phyloP scores from a whole-genome alignment of 2,329 filamentous ascomycete genomes.

The Diaporthe vexans region DNA sequence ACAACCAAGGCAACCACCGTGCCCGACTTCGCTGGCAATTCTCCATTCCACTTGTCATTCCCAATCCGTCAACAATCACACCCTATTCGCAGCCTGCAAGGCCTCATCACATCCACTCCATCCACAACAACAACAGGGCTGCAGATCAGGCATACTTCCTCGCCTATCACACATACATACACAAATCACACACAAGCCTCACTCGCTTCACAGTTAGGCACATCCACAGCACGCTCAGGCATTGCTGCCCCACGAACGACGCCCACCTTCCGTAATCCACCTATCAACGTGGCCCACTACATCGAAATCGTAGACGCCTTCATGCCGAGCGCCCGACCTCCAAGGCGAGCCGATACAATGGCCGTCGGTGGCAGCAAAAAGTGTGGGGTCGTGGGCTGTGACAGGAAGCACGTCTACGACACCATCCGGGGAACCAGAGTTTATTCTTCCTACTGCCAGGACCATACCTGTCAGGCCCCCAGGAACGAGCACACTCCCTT shows the following conservation, averaged over 20 bases:
- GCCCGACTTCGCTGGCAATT: conserved; percentile 31
- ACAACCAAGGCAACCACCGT: conserved; percentile 27
- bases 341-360: conserved; percentile 27
- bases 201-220: not conserved
- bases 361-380: conserved; percentile 10
- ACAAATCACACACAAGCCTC: not conserved
- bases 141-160: not conserved
- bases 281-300: conserved; percentile 11
- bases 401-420: conserved; percentile 27
- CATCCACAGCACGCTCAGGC: not conserved
- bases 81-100: conserved; percentile 32
- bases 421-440: not conserved
- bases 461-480: conserved; percentile 40
- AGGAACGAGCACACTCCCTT: conserved; percentile 33
- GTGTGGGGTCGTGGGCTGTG: conserved; percentile 29
- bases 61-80: conserved; percentile 21
- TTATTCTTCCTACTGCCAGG: conserved; percentile 38
- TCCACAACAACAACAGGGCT: conserved; percentile 25
- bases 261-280: not conserved
- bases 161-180: conserved; percentile 22
- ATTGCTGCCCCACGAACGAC: conserved; percentile 25
- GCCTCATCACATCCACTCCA: conserved; percentile 26
- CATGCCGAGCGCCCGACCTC: conserved; percentile 20
- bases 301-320: conserved; percentile 26
- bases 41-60: conserved; percentile 9